Conservation (phyloP, 176 grass and related monocot species). For the Avena insularis region DNA sequence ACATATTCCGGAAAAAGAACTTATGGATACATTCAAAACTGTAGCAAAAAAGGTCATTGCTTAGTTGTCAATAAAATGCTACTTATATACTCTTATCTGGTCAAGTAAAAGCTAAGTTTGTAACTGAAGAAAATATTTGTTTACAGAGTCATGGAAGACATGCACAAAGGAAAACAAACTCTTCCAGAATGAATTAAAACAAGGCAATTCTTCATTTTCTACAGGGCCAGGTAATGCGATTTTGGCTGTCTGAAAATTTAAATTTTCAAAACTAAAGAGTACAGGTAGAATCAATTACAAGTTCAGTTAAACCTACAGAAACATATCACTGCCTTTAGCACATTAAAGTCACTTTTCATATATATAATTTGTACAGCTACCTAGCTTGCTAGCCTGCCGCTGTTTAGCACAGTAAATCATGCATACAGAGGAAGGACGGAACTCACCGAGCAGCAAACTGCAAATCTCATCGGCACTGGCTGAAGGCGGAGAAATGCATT, state of each 20-base stretch:
- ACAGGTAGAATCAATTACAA: neutral
- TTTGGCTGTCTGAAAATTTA: neutral
- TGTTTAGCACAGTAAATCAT: neutral
- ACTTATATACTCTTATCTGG: neutral
- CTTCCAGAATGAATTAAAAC: neutral
- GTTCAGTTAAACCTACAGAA: conserved; percentile 15
- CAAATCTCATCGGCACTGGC: conserved; percentile 36
- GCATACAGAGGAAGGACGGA: neutral
- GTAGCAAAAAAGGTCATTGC: neutral
- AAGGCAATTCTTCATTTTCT: neutral
- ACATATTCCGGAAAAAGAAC: neutral
- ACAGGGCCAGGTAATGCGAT: neutral
- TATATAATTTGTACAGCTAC: neutral
- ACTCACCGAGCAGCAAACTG: conserved; percentile 51
- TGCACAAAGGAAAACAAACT: neutral
- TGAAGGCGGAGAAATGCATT: conserved; percentile 50
- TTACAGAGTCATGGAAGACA: neutral
- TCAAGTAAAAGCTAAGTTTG: neutral
- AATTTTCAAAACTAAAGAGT: neutral
- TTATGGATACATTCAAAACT: neutral
- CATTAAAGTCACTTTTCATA: neutral
- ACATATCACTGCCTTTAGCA: neutral
- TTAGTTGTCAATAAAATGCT: neutral
- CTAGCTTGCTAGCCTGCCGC: neutral
- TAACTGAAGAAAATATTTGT: neutral